Conservation (phyloP, 2,329 filamentous ascomycete genomes). For the Sporothrix dimorphospora region DNA sequence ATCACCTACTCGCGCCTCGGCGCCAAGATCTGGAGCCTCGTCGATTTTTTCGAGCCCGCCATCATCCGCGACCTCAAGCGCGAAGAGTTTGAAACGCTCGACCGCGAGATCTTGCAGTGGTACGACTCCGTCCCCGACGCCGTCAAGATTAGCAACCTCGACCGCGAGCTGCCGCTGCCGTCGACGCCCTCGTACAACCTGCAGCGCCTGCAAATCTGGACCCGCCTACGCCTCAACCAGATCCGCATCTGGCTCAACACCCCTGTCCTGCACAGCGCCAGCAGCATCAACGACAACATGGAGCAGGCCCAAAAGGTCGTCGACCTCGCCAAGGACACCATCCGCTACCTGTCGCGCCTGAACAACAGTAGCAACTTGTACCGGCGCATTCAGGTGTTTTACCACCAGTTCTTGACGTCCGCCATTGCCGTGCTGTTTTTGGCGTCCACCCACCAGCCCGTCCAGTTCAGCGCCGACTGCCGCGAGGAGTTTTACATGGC, state of each 20-base stretch:
- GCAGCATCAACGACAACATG: constrained; percentile 77
- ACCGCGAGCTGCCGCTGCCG: constrained; percentile 53
- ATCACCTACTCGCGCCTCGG: constrained; percentile 80
- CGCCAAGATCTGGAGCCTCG: constrained; percentile 83
- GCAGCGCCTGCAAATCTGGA: constrained; percentile 76
- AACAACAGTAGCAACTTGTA: constrained; percentile 75
- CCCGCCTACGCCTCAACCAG: constrained; percentile 85
- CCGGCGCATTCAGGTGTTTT: constrained; percentile 71
- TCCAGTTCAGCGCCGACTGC: constrained; percentile 68
- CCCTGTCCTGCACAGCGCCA: constrained; percentile 81
- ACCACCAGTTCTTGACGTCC: constrained; percentile 78
- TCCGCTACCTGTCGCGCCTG: constrained; percentile 69
- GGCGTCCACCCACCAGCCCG: constrained; percentile 73
- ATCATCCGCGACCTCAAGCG: constrained; percentile 67
- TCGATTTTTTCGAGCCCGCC: constrained; percentile 67
- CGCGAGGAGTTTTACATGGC: constrained; percentile 80
- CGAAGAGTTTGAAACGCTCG: constrained; percentile 77
- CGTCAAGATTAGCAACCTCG: constrained; percentile 63
- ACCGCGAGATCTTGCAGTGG: constrained; percentile 85
- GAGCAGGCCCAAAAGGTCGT: constrained; percentile 73
- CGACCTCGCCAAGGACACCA: constrained; percentile 75
- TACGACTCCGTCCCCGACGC: constrained; percentile 72
- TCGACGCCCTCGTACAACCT: constrained; percentile 64
- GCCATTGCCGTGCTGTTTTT: constrained; percentile 76
- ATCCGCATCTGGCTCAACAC: constrained; percentile 65